These are phyloP conservation scores for Hypoxylon lienhwacheense DNA, from an alignment of 495 filamentous ascomycete species.

Conservation along the genomic window DNA sequence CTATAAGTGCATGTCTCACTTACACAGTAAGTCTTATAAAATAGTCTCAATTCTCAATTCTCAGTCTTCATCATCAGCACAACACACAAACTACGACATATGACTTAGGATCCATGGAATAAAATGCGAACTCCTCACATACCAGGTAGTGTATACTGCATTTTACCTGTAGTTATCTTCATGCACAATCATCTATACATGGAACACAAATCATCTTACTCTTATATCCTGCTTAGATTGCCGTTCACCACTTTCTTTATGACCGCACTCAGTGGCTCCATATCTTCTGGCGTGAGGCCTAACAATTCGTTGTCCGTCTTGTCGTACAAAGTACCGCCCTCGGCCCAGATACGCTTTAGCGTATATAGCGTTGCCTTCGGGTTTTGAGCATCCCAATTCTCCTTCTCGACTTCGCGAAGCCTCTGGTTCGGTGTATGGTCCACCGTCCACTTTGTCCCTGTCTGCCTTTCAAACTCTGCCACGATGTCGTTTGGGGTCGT, in stretches of 20 bases:
- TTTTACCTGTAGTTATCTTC: too few species aligned
- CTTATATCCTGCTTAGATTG: too few species aligned
- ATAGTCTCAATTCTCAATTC: too few species aligned
- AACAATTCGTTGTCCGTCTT: constrained; percentile 66
- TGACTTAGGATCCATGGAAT: too few species aligned
- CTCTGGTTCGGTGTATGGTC: constrained; percentile 54
- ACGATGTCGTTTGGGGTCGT: constrained; percentile 63
- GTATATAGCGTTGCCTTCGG: constrained; percentile 60
- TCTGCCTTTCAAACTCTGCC: constrained; percentile 67
- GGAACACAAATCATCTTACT: too few species aligned
- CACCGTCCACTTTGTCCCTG: constrained; percentile 58
- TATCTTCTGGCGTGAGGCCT: constrained; percentile 47
- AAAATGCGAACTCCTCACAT: too few species aligned
- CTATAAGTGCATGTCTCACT: too few species aligned
- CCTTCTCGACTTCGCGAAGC: constrained; percentile 55
- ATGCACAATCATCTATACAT: too few species aligned
- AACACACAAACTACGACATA: too few species aligned
- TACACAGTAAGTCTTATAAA: too few species aligned
- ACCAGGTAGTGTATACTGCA: too few species aligned
- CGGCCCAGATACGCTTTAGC: constrained; percentile 68
- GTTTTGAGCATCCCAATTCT: constrained; percentile 56
- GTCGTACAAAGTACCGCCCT: constrained; percentile 70
- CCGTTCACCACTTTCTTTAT: constrained; percentile 47
- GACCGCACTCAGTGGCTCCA: constrained; percentile 53
- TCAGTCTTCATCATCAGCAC: too few species aligned